Evolutionary conservation across 768 basidiomycete species (phyloP), one percentile per base, ranked within the genome.

Genomic region (Trametes sanguinea): DNA sequence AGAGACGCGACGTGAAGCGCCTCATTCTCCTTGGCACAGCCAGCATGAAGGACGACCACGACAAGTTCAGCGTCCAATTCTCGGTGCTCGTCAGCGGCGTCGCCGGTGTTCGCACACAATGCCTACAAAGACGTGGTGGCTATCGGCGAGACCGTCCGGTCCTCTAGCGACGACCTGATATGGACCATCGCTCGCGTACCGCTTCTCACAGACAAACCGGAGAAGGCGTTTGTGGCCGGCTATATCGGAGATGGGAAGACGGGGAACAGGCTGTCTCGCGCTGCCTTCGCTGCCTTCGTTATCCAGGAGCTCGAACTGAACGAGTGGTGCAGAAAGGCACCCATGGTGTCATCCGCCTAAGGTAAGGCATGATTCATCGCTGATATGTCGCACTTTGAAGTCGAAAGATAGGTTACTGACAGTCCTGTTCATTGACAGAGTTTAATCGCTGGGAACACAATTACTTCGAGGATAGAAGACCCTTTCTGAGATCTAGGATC

Each of bases 121-220:
- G 85, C 86, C n/a, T 92, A 88, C 69, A 82, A 79, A 39, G 90
- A 90, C 54, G 77, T 92, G 30, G 83, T 87, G 8, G 85, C 81
- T 1, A 80, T 88, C 57, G 89, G 86, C 16, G 76, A 86, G 51
- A 77, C 74, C 13, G 77, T 90, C 39, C 77, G 83, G 10, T 74
- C 59, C 1, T 51, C 81, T 60, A 81, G 80, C 11, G 57, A 75
- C 0, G 78, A 81, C 17, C 67, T 89, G 16, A 82, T 85, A 27
- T 91, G 87, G 86, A 91, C 88, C 6, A 83, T 90, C 47, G 84
- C 79, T 33, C 78, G 90, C 37, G 88, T 92, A 2, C 89, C 89
- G 0, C 54, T 89, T 29, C 69, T 92, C 67, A 85, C 79, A 45
- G 78, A 83, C 62, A 74, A 78, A 4, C 69, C 77, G 29, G 76